Percentiles rank a stretch among this genome's conserved stretches.
Evolutionary conservation across 2,329 filamentous ascomycete species (phyloP).

Genomic region (Magnaporthiopsis incrustans): DNA sequence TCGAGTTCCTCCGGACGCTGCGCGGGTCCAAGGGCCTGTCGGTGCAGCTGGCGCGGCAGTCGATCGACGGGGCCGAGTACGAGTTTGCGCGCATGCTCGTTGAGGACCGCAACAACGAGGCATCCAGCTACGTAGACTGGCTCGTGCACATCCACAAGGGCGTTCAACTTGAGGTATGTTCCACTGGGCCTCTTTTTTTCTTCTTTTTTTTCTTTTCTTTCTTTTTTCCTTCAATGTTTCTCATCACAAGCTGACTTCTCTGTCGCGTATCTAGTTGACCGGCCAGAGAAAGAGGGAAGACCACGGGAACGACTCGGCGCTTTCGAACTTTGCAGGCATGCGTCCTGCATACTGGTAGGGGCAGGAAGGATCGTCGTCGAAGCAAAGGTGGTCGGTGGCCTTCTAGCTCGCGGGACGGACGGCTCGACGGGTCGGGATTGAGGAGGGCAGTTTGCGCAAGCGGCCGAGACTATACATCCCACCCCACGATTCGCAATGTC

Average conservation of each 20-base stretch:
- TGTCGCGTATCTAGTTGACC: constrained; percentile 39
- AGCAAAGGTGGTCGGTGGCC: background rate
- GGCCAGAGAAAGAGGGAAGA: constrained; percentile 67
- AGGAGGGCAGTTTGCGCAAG: background rate
- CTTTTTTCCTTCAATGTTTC: background rate
- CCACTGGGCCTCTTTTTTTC: background rate
- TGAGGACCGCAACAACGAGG: constrained; percentile 95
- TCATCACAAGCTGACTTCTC: background rate
- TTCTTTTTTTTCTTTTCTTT: constrained; percentile 4
- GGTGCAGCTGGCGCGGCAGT: constrained; percentile 85
- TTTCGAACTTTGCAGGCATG: constrained; percentile 43
- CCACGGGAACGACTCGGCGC: constrained; percentile 36
- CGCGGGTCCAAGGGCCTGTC: constrained; percentile 83
- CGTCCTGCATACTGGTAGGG: constrained; percentile 23
- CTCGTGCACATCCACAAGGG: constrained; percentile 89
- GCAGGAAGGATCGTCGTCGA: background rate
- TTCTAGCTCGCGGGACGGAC: background rate
- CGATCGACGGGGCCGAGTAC: constrained; percentile 89
- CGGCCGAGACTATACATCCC: background rate
- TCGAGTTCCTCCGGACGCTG: constrained; percentile 74
- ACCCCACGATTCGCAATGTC: background rate
- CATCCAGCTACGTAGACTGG: constrained; percentile 98
- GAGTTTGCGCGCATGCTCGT: constrained; percentile 89
- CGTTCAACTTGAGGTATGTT: constrained; percentile 76
- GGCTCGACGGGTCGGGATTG: background rate